Evolutionary conservation across 352 stramenopile species (phyloP).

Genomic region (Phytophthora colocasiae): DNA sequence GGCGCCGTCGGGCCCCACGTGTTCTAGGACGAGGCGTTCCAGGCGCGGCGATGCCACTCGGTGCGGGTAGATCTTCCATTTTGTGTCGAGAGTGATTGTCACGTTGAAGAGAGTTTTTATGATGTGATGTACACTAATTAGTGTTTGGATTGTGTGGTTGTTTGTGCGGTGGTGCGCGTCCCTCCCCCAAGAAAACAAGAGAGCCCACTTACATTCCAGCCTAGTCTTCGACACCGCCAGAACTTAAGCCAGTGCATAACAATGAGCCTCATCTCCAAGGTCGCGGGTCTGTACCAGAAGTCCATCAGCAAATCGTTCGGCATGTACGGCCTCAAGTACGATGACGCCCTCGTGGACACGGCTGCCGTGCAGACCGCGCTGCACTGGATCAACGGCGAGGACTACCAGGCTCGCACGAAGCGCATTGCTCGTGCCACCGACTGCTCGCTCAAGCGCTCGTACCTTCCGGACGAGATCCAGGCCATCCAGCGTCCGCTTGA

Average conservation of each 20-base stretch:
- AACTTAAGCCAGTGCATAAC: constrained; percentile 12
- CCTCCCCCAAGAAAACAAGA: constrained; percentile 23
- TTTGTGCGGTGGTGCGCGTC: constrained; percentile 24
- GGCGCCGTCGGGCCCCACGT: constrained; percentile 41
- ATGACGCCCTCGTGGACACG: constrained; percentile 87
- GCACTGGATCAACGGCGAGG: constrained; percentile 80
- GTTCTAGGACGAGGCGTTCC: constrained; percentile 37
- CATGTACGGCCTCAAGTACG: constrained; percentile 90
- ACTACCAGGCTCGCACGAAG: constrained; percentile 80
- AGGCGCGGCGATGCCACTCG: constrained; percentile 11
- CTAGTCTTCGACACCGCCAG: constrained; percentile 13
- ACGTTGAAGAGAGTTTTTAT: not conserved
- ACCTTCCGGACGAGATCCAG: constrained; percentile 89
- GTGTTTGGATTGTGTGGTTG: not conserved
- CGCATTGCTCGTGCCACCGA: constrained; percentile 83
- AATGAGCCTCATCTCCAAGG: constrained; percentile 65
- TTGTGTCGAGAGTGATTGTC: not conserved
- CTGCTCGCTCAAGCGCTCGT: constrained; percentile 86
- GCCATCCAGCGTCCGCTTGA: constrained; percentile 86
- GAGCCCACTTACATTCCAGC: constrained; percentile 14
- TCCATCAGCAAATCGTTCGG: constrained; percentile 79
- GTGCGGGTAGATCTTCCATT: constrained; percentile 33
- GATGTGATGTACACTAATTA: not conserved
- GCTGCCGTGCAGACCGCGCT: constrained; percentile 81
- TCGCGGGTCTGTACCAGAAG: constrained; percentile 84